phyloP scores from a whole-genome alignment of 225 moss, liverwort and hornwort genomes.

The Takakia lepidozioides region DNA sequence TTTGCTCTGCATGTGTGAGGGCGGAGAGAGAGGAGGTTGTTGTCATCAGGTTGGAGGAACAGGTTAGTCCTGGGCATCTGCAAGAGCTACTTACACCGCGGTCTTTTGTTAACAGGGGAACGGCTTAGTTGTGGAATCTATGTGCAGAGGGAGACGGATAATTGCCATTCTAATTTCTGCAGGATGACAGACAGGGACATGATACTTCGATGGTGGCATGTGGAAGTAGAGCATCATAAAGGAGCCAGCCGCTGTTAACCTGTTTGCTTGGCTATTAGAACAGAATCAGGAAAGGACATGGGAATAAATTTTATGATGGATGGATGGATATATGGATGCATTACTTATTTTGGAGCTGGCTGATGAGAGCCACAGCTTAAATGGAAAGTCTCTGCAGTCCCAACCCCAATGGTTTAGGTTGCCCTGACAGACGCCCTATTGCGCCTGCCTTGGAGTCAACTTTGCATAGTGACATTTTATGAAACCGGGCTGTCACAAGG shows the following conservation, averaged over 20 bases:
- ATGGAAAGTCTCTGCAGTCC: constrained; percentile 25
- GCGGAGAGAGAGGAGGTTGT: constrained; percentile 98
- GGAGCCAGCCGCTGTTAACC: constrained; percentile 37
- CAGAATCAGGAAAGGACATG: constrained; percentile 63
- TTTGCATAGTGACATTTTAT: constrained; percentile 85
- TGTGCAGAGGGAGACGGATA: constrained; percentile 33
- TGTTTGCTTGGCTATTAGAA: constrained; percentile 70
- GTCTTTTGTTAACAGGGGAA: constrained; percentile 58
- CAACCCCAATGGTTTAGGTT: constrained; percentile 74
- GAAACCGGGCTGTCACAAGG: constrained; percentile 89
- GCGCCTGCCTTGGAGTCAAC: constrained; percentile 75
- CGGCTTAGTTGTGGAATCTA: constrained; percentile 67
- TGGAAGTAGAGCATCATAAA: no score
- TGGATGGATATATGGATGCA: constrained; percentile 51
- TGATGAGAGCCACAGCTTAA: constrained; percentile 37
- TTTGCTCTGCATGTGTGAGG: constrained; percentile 99
- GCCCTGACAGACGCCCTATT: constrained; percentile 77
- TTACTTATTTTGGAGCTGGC: constrained; percentile 54
- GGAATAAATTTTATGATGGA: constrained; percentile 61
- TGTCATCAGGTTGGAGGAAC: constrained; percentile 99
- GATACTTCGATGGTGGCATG: no score
- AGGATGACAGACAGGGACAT: constrained; percentile 16
- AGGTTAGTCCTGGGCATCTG: constrained; percentile 99
- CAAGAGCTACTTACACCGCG: constrained; percentile 81
- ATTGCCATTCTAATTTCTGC: constrained; percentile 7